Percentiles rank a stretch among this genome's conserved stretches.
Conservation (phyloP, 345 rosid species). For the Turnera subulata region DNA sequence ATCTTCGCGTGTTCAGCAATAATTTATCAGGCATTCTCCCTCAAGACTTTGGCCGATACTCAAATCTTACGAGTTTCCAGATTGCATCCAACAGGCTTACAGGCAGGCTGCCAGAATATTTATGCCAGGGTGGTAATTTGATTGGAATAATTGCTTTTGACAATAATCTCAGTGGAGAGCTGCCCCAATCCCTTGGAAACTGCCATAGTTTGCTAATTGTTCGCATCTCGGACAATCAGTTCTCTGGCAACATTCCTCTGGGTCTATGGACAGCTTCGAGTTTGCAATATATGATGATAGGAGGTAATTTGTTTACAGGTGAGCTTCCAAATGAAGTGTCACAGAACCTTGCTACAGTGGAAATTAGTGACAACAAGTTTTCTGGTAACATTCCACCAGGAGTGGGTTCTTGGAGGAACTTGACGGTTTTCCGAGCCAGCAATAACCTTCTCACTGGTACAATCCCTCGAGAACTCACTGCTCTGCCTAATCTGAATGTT, state of each 20-base stretch:
- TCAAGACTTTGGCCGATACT: slow-evolving; percentile 41
- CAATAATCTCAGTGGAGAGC: slow-evolving; percentile 46
- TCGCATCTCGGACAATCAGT: slow-evolving; percentile 25
- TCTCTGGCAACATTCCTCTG: slow-evolving; percentile 41
- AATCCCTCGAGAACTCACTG: slow-evolving; percentile 41
- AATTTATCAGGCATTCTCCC: slow-evolving; percentile 47
- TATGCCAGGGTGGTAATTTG: slow-evolving; percentile 42
- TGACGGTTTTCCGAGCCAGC: slow-evolving; percentile 38
- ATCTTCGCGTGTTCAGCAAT: slow-evolving; percentile 40
- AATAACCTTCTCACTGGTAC: slow-evolving; percentile 44
- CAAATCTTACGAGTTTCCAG: slow-evolving; percentile 32
- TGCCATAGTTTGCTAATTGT: slow-evolving; percentile 25
- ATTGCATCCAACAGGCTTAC: slow-evolving; percentile 37
- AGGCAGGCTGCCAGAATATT: slow-evolving; percentile 43
- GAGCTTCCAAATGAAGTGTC: slow-evolving; percentile 44
- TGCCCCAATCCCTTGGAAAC: slow-evolving; percentile 47
- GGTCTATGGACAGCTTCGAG: slow-evolving; percentile 46
- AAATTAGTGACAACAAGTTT: slow-evolving; percentile 44
- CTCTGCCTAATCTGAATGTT: slow-evolving; percentile 26
- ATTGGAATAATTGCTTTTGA: slow-evolving; percentile 33
- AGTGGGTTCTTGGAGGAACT: slow-evolving; percentile 28
- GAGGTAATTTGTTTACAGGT: slow-evolving; percentile 41
- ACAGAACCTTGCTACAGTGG: slow-evolving; percentile 22
- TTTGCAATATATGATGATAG: slow-evolving; percentile 19
- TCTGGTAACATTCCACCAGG: slow-evolving; percentile 40